phyloP scores from a whole-genome alignment of 78 protist species.

The Speleostelium caveatum region DNA sequence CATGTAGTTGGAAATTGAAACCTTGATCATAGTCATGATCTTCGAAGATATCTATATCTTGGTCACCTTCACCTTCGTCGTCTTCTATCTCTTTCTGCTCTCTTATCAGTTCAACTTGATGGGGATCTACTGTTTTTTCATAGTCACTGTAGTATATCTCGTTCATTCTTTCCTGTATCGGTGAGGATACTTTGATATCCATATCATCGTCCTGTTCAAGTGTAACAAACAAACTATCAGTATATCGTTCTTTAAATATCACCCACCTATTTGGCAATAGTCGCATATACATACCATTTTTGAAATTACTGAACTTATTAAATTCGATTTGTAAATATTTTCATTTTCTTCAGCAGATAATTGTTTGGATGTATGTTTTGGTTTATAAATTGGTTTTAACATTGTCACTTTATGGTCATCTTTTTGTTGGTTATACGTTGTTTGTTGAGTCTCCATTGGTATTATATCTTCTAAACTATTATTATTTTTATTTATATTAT shows the following conservation, averaged over 20 bases:
- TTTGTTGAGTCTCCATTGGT: not conserved
- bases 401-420: no score
- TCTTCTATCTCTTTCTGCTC: conserved; percentile 13
- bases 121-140: not conserved
- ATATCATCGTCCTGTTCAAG: no score
- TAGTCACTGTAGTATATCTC: not conserved
- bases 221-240: no score
- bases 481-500: not conserved
- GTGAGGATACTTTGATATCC: no score
- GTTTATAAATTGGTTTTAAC: no score
- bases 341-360: conserved; percentile 25
- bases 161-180: conserved; percentile 1
- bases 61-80: not conserved
- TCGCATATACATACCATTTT: no score
- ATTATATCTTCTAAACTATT: not conserved
- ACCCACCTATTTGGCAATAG: no score
- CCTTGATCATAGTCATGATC: conserved; percentile 20
- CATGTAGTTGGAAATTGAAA: conserved; percentile 21
- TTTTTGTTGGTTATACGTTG: no score
- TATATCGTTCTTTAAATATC: no score
- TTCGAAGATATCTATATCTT: not conserved
- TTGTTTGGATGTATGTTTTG: conserved; percentile 4
- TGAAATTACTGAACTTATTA: no score
- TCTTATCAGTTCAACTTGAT: not conserved
- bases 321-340: not conserved